Percentiles rank a stretch among this genome's conserved stretches.
phyloP scores from a whole-genome alignment of 108 stramenopile species.

The Skeletonema grethae region DNA sequence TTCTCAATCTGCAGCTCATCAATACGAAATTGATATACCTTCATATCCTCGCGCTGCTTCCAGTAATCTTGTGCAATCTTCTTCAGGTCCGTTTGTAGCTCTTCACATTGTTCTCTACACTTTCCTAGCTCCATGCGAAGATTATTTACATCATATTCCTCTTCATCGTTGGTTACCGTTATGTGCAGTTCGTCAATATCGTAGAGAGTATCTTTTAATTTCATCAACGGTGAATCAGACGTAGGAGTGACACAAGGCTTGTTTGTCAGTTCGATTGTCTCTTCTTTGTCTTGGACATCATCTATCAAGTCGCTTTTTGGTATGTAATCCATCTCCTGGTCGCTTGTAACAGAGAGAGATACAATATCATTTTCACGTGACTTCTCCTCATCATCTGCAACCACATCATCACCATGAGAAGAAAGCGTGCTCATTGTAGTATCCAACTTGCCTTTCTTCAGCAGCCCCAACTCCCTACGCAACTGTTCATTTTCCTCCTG shows the following conservation, averaged over 20 bases:
- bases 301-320: background rate
- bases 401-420: background rate
- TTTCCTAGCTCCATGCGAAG: background rate
- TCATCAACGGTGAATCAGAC: background rate
- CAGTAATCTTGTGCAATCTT: slow-evolving; percentile 1
- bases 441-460: background rate
- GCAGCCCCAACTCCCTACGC: background rate
- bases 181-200: background rate
- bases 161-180: background rate
- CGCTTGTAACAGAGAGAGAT: background rate
- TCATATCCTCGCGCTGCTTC: background rate
- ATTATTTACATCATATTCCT: background rate
- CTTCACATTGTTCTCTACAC: background rate
- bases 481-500: background rate
- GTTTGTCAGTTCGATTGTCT: background rate
- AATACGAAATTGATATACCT: background rate
- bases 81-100: background rate
- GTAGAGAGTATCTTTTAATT: background rate
- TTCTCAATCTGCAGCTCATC: background rate
- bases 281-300: background rate
- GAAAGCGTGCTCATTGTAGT: background rate
- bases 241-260: background rate
- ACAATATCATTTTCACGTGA: background rate
- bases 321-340: background rate
- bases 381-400: background rate